Evolutionary conservation across 345 rosid genomes (phyloP).

Genomic region (Xanthoceras sorbifolium): DNA sequence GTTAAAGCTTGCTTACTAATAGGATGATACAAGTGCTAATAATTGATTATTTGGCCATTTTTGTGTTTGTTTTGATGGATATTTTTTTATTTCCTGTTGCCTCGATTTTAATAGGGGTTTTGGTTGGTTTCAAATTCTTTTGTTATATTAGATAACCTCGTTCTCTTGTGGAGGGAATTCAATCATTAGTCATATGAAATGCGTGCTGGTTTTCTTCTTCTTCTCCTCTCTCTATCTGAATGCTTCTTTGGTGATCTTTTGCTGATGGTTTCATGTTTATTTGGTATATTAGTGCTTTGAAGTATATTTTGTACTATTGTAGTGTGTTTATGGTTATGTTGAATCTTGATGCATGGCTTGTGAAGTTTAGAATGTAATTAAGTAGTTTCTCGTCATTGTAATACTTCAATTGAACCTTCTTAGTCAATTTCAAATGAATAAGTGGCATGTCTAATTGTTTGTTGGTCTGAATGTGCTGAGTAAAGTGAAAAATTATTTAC

Average conservation of each 20-base stretch:
- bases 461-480: constrained; percentile 3
- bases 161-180: constrained; percentile 8
- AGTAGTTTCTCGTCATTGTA: not conserved
- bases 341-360: not conserved
- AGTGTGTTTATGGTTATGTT: not conserved
- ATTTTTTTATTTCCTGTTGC: not conserved
- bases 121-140: constrained; percentile 14
- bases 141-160: not conserved
- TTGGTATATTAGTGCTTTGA: not conserved
- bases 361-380: not conserved
- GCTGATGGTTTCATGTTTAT: not conserved
- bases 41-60: not conserved
- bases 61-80: not conserved
- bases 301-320: not conserved
- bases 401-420: not conserved
- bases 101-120: constrained; percentile 10
- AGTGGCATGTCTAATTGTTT: not conserved
- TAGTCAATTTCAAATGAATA: not conserved
- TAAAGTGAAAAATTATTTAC: not conserved
- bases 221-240: not conserved
- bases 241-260: not conserved
- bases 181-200: constrained; percentile 10
- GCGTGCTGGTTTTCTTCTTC: not conserved
- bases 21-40: not conserved
- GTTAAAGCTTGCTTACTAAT: not conserved